phyloP scores from a whole-genome alignment of 2,329 filamentous ascomycete species.

The Purpureocillium takamizusanense region DNA sequence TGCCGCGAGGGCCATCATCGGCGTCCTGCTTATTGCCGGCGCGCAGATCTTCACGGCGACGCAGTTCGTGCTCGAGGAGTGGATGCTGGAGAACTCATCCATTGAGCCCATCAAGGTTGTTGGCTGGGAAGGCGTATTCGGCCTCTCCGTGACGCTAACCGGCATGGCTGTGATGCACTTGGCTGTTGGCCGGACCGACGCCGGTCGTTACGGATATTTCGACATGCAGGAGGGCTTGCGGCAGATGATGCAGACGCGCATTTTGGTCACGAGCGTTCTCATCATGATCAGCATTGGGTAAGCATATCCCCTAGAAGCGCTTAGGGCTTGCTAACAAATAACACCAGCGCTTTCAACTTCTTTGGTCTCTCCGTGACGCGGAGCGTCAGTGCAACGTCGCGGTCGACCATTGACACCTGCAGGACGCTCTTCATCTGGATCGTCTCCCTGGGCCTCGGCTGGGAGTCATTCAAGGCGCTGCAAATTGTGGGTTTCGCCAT shows the following conservation, averaged over 20 bases:
- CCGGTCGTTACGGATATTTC: constrained; percentile 75
- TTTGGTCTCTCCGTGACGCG: constrained; percentile 92
- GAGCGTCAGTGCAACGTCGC: constrained; percentile 80
- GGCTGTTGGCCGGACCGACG: constrained; percentile 62
- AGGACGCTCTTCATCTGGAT: constrained; percentile 98
- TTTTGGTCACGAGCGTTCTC: constrained; percentile 69
- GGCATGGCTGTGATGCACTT: constrained; percentile 76
- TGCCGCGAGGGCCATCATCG: constrained; percentile 55
- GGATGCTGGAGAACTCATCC: constrained; percentile 60
- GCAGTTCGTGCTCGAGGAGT: constrained; percentile 94
- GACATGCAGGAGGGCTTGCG: constrained; percentile 80
- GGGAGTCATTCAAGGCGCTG: constrained; percentile 97
- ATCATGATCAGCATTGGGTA: constrained; percentile 99
- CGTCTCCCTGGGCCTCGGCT: constrained; percentile 82
- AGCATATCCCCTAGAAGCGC: constrained; percentile 1
- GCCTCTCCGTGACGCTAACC: constrained; percentile 68
- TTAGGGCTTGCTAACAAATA: constrained; percentile 1
- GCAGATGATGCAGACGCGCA: constrained; percentile 61
- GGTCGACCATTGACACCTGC: constrained; percentile 95
- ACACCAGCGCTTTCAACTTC: constrained; percentile 84
- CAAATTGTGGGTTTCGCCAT: constrained; percentile 83
- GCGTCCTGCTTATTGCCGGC: constrained; percentile 81
- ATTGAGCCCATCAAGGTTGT: constrained; percentile 82
- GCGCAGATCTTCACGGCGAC: constrained; percentile 96
- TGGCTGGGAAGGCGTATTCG: constrained; percentile 93